Evolutionary conservation across 2,329 filamentous ascomycete genomes (phyloP).

Genomic region (Pseudocercospora eumusae): DNA sequence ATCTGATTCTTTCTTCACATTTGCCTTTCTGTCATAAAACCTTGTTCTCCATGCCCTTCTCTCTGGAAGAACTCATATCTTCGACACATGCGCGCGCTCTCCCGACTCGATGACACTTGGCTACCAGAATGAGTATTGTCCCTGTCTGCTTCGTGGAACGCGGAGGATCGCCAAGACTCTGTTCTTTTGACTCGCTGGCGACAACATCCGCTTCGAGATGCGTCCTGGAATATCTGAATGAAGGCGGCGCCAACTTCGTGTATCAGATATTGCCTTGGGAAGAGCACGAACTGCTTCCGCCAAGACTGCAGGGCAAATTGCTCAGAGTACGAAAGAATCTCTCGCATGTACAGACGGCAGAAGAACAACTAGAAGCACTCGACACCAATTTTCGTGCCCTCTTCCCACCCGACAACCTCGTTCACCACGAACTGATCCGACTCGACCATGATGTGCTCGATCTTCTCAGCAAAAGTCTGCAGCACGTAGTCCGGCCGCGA

Average conservation of each 20-base stretch:
- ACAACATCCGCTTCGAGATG: neutral
- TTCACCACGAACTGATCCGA: conserved; percentile 36
- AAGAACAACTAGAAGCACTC: conserved; percentile 34
- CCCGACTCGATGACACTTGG: conserved; percentile 1
- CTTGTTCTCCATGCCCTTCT: neutral
- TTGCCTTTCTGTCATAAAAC: neutral
- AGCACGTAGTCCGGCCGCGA: conserved; percentile 26
- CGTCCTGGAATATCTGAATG: conserved; percentile 39
- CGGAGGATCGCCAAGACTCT: conserved; percentile 21
- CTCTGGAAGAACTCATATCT: neutral
- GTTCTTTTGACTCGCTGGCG: conserved; percentile 15
- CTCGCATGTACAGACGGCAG: conserved; percentile 33
- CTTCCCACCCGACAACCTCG: conserved; percentile 36
- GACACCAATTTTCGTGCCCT: conserved; percentile 34
- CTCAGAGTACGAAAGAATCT: conserved; percentile 40
- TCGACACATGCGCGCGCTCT: neutral
- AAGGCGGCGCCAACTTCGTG: conserved; percentile 44
- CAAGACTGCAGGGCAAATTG: conserved; percentile 31
- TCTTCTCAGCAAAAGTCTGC: conserved; percentile 32
- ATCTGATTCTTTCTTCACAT: neutral
- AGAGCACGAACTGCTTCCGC: conserved; percentile 21
- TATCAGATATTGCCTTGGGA: conserved; percentile 31
- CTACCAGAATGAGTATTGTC: conserved; percentile 23
- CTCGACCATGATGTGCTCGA: conserved; percentile 28
- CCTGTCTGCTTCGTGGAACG: conserved; percentile 25